These are phyloP conservation scores for Corymbia maculata DNA, from an alignment of 345 rosid species.

Conservation along the genomic window DNA sequence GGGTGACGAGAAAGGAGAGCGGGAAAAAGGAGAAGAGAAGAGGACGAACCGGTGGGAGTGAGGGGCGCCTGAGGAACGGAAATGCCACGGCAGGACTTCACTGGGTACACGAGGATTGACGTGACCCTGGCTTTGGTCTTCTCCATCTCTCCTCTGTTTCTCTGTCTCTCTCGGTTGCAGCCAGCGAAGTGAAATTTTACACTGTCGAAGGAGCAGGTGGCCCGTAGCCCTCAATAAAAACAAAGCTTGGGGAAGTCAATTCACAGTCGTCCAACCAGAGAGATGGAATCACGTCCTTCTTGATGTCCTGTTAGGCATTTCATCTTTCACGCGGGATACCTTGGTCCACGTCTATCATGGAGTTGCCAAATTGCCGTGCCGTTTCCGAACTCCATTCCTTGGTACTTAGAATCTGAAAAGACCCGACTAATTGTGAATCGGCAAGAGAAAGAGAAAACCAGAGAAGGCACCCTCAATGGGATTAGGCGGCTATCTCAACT, in stretches of 20 bases:
- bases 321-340: background rate
- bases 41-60: slow-evolving; percentile 59
- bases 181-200: background rate
- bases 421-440: background rate
- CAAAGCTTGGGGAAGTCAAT: background rate
- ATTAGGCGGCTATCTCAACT: fast-evolving
- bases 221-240: background rate
- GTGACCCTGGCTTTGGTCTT: slow-evolving; percentile 17
- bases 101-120: slow-evolving; percentile 66
- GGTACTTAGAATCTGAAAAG: background rate
- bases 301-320: background rate
- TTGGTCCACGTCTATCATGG: background rate
- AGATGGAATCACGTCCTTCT: background rate
- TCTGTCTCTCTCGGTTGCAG: slow-evolving; percentile 9
- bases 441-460: background rate
- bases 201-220: background rate
- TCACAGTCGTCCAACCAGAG: background rate
- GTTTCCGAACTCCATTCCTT: background rate
- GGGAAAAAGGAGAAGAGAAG: background rate
- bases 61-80: slow-evolving; percentile 58
- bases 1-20: background rate
- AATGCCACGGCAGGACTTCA: slow-evolving; percentile 82
- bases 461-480: background rate
- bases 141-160: slow-evolving; percentile 79
- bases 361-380: background rate